Evolutionary conservation across 257 asterid genomes (phyloP).

Genomic region (Capsicum chinense): DNA sequence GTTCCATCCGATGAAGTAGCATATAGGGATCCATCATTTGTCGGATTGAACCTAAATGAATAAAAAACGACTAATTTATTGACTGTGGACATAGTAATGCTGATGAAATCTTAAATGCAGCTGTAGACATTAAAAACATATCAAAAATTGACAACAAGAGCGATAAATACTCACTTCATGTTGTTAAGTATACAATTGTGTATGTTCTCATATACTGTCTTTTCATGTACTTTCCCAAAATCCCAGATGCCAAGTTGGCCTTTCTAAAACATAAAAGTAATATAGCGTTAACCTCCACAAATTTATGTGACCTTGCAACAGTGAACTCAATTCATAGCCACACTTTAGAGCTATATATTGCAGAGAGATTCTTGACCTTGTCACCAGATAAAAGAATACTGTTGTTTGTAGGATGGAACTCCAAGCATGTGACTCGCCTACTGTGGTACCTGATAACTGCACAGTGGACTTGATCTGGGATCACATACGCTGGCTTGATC

Average conservation of each 20-base stretch:
- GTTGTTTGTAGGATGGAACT: slow-evolving; percentile 88
- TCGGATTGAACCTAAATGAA: slow-evolving; percentile 64
- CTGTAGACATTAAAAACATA: slow-evolving; percentile 20
- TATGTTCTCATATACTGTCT: slow-evolving; percentile 73
- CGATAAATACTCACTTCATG: slow-evolving; percentile 69
- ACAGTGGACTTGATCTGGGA: slow-evolving; percentile 83
- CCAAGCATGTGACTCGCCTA: slow-evolving; percentile 92
- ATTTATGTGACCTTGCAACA: slow-evolving; percentile 22
- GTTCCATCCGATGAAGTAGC: slow-evolving; percentile 97
- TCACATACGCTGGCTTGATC: slow-evolving; percentile 76
- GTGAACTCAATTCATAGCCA: not conserved
- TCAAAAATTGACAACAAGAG: slow-evolving; percentile 15
- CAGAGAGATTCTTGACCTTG: slow-evolving; percentile 57
- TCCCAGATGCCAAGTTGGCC: slow-evolving; percentile 99
- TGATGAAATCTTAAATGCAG: slow-evolving; percentile 8
- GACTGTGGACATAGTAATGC: slow-evolving; percentile 22
- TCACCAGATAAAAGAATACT: slow-evolving; percentile 91
- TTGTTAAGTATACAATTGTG: slow-evolving; percentile 87
- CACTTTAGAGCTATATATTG: not conserved
- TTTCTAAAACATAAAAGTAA: slow-evolving; percentile 56
- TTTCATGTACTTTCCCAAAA: slow-evolving; percentile 80
- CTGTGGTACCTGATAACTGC: slow-evolving; percentile 95
- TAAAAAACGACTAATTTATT: slow-evolving; percentile 31
- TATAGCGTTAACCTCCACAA: slow-evolving; percentile 24
- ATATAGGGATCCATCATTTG: slow-evolving; percentile 80